These are phyloP conservation scores for Arthrobotrys musiformis DNA, from an alignment of 2,329 filamentous ascomycete genomes.

Conservation along the genomic window DNA sequence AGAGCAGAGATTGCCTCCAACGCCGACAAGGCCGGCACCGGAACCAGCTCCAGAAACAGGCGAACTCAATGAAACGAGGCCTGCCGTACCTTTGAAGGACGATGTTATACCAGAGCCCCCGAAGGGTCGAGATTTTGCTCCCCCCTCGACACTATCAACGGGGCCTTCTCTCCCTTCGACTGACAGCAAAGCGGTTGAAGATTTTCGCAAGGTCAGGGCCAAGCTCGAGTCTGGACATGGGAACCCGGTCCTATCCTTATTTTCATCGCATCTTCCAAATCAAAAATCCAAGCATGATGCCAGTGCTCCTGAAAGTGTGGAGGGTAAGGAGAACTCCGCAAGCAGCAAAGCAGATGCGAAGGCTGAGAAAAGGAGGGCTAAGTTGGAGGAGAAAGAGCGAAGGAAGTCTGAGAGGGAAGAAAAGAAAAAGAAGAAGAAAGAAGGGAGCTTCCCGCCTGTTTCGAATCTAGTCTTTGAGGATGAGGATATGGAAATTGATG, in stretches of 20 bases:
- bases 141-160: slow-evolving; percentile 6
- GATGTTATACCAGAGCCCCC: slow-evolving; percentile 18
- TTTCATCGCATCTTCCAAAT: slow-evolving; percentile 49
- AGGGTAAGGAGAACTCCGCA: slow-evolving; percentile 46
- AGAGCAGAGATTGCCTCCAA: not conserved
- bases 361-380: slow-evolving; percentile 54
- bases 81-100: slow-evolving; percentile 44
- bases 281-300: slow-evolving; percentile 34
- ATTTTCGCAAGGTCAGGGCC: slow-evolving; percentile 43
- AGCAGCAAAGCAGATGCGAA: slow-evolving; percentile 29
- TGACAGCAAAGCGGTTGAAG: slow-evolving; percentile 41
- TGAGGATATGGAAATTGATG: slow-evolving; percentile 52
- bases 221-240: slow-evolving; percentile 47
- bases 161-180: slow-evolving; percentile 34
- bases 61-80: slow-evolving; percentile 18
- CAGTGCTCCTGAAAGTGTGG: slow-evolving; percentile 18
- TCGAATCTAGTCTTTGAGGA: slow-evolving; percentile 53
- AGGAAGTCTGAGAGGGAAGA: slow-evolving; percentile 46
- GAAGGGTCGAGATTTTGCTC: slow-evolving; percentile 30
- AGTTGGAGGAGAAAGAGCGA: slow-evolving; percentile 45
- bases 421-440: slow-evolving; percentile 54
- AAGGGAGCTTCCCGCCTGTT: slow-evolving; percentile 43
- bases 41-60: not conserved
- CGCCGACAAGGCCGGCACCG: not conserved
- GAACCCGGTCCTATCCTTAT: slow-evolving; percentile 40